Percentiles rank a stretch among this genome's conserved stretches.
Evolutionary conservation across 169 alveolate genomes (phyloP).

Genomic region (Plasmodium berghei): DNA sequence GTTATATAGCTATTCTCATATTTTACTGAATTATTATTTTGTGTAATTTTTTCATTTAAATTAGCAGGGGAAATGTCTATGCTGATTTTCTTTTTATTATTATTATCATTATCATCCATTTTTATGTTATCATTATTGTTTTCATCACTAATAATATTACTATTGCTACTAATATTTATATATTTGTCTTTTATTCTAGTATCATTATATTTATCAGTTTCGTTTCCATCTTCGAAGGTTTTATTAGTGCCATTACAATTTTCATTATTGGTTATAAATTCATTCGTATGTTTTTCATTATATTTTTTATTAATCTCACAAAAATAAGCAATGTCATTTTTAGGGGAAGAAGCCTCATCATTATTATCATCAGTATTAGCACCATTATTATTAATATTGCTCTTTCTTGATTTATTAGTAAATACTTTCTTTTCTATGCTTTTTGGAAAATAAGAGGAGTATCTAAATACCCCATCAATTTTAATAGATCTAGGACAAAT

Average conservation of each 20-base stretch:
- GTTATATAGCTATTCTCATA: conserved; percentile 24
- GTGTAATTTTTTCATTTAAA: not conserved
- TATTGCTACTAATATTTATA: not conserved
- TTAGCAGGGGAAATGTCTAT: conserved; percentile 9
- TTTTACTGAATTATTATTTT: not conserved
- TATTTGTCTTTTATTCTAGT: not conserved
- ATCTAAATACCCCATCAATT: conserved; percentile 20
- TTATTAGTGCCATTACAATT: conserved; percentile 1
- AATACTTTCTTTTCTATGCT: conserved; percentile 27
- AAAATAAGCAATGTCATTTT: not conserved
- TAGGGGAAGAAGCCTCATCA: not conserved
- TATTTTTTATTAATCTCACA: not conserved
- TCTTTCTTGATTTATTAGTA: conserved; percentile 11
- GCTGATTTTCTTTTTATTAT: not conserved
- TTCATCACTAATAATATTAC: not conserved
- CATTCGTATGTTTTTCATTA: conserved; percentile 2
- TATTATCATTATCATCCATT: not conserved
- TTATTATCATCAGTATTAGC: no score
- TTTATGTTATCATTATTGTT: not conserved
- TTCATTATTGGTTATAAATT: not conserved
- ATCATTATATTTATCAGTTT: not conserved
- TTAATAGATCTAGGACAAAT: not conserved
- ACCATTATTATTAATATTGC: conserved; percentile 11
- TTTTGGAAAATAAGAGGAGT: conserved; percentile 33
- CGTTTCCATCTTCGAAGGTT: conserved; percentile 5